Evolutionary conservation across 2,329 filamentous ascomycete genomes (phyloP).

Genomic region (Aspergillus fructus): DNA sequence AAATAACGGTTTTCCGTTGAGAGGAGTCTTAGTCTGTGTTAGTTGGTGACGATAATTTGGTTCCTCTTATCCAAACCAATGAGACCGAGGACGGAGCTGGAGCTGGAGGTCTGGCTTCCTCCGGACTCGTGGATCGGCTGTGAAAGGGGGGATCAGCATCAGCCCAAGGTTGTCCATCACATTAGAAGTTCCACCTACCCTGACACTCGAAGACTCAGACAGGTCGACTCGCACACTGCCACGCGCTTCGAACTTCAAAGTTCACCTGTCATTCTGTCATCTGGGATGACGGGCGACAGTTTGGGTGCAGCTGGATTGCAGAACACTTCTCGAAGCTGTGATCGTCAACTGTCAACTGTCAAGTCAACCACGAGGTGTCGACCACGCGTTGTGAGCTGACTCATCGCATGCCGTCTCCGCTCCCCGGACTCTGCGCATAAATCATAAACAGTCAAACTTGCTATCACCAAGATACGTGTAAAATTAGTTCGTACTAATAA

Average conservation of each 20-base stretch:
- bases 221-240: too few species aligned
- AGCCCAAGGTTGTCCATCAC: background rate
- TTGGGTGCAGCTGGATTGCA: background rate
- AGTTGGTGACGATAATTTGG: background rate
- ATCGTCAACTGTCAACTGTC: background rate
- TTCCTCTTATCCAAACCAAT: conserved; percentile 4
- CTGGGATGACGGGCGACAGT: background rate
- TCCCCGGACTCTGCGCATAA: background rate
- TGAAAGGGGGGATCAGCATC: conserved; percentile 12
- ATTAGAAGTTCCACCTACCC: background rate
- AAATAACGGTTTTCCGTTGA: conserved; percentile 19
- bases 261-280: background rate
- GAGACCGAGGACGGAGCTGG: background rate
- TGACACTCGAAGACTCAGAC: too few species aligned
- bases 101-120: conserved; percentile 1
- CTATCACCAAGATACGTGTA: too few species aligned
- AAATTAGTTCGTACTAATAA: too few species aligned
- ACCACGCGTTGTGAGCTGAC: background rate
- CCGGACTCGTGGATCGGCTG: conserved; percentile 3
- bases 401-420: background rate
- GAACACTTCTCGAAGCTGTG: background rate
- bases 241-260: background rate
- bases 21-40: conserved; percentile 9
- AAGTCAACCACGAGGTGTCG: background rate
- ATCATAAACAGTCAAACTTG: too few species aligned